A percentile compares a stretch with the other conserved stretches of the same genome.
Conservation (phyloP, 176 grass and related monocot species). For the Guadua angustifolia region DNA sequence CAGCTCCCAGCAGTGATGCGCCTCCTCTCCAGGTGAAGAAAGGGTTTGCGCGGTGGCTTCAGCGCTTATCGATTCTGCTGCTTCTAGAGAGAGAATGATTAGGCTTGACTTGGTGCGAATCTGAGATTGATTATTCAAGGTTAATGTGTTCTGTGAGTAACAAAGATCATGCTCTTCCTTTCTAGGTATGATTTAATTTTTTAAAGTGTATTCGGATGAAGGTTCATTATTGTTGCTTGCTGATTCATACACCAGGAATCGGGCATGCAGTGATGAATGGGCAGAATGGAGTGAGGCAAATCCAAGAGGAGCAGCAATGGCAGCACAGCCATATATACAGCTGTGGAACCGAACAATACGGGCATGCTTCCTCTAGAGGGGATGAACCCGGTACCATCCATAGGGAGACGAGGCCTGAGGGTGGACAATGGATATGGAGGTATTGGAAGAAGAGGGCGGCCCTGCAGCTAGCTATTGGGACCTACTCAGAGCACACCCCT, state of each 20-base stretch:
- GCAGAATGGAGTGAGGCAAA: conserved; percentile 30
- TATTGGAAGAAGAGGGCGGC: conserved; percentile 57
- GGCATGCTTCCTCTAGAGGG: not conserved
- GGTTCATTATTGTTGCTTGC: conserved; percentile 34
- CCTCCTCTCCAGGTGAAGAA: conserved; percentile 40
- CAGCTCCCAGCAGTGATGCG: conserved; percentile 36
- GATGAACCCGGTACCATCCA: conserved; percentile 37
- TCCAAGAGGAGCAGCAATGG: conserved; percentile 41
- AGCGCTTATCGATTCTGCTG: not conserved
- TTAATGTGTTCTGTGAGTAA: not conserved
- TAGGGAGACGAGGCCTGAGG: conserved; percentile 50
- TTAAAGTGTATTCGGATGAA: conserved; percentile 5
- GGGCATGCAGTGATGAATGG: conserved; percentile 18
- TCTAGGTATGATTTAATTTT: not conserved
- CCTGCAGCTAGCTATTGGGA: conserved; percentile 61
- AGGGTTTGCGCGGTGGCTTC: conserved; percentile 23
- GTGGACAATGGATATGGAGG: conserved; percentile 60
- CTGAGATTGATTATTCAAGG: not conserved
- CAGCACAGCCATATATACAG: conserved; percentile 25
- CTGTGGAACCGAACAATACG: conserved; percentile 26
- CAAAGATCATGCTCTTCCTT: not conserved
- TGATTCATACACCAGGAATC: conserved; percentile 6
- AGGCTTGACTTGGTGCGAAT: not conserved
- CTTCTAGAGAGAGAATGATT: not conserved
- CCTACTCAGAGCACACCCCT: conserved; percentile 61